Conservation (phyloP, 768 basidiomycete genomes). For the Hygrophorus russula region DNA sequence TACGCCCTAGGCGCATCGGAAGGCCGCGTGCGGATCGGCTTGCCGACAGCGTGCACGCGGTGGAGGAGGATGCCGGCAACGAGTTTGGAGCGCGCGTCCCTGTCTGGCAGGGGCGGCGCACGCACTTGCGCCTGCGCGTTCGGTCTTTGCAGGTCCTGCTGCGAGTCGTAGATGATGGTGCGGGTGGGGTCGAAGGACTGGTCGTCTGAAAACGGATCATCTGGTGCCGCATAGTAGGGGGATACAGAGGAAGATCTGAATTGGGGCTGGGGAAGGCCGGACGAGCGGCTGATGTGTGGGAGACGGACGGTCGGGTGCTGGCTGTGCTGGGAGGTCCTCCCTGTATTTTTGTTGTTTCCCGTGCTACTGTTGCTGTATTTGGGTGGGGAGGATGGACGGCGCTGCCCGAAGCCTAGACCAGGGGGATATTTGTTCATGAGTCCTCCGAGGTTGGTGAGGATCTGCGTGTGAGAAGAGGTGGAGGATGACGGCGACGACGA, state of each 20-base stretch:
- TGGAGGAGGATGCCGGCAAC: conserved; percentile 50
- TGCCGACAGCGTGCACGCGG: conserved; percentile 39
- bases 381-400: background rate
- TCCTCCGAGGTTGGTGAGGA: too few relatives aligned
- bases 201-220: background rate
- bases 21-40: conserved; percentile 35
- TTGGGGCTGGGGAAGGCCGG: background rate
- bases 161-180: conserved; percentile 2
- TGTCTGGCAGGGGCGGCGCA: conserved; percentile 11
- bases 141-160: background rate
- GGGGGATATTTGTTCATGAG: background rate
- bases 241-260: background rate
- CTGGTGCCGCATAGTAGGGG: background rate
- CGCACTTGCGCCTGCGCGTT: background rate
- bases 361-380: background rate
- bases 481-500: too few relatives aligned
- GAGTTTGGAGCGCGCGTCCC: conserved; percentile 33
- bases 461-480: too few relatives aligned
- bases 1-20: conserved; percentile 27
- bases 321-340: background rate
- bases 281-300: background rate
- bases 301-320: conserved; percentile 2
- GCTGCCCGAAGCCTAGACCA: background rate
- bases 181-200: background rate
- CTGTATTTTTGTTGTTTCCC: background rate